phyloP scores from a whole-genome alignment of 352 stramenopile genomes.

The Globisporangium megalacanthum region DNA sequence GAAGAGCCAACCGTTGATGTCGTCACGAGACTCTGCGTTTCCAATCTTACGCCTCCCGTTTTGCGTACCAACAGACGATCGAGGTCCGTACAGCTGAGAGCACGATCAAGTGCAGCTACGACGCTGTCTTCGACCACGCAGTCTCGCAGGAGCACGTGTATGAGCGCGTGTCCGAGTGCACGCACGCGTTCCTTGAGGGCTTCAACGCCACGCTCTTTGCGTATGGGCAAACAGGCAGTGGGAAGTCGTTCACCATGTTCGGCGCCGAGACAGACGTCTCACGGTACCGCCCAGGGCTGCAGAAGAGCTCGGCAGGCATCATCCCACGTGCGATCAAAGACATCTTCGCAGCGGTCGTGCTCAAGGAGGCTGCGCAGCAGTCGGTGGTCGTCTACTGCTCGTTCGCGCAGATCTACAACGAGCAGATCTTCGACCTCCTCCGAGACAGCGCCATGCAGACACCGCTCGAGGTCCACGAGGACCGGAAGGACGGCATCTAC shows the following conservation, averaged over 20 bases:
- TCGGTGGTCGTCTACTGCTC: constrained; percentile 64
- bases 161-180: constrained; percentile 69
- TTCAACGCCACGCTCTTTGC: constrained; percentile 86
- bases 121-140: constrained; percentile 73
- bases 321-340: constrained; percentile 89
- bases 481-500: constrained; percentile 84
- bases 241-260: constrained; percentile 89
- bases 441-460: constrained; percentile 71
- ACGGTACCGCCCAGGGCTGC: constrained; percentile 62
- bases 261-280: constrained; percentile 66
- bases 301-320: constrained; percentile 80
- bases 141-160: constrained; percentile 80
- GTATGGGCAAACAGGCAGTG: constrained; percentile 80
- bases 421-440: constrained; percentile 88
- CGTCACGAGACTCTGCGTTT: too few relatives aligned
- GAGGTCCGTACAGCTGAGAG: constrained; percentile 65
- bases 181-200: constrained; percentile 67
- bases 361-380: constrained; percentile 36
- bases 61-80: constrained; percentile 39
- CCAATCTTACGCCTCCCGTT: neutral
- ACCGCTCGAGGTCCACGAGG: constrained; percentile 82
- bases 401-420: constrained; percentile 92
- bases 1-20: too few relatives aligned
- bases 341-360: constrained; percentile 68
- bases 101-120: constrained; percentile 75